A percentile compares a stretch with the other conserved stretches of the same genome.
These are phyloP conservation scores for Arachnopeziza araneosa DNA, from an alignment of 2,329 filamentous ascomycete genomes.

Conservation along the genomic window DNA sequence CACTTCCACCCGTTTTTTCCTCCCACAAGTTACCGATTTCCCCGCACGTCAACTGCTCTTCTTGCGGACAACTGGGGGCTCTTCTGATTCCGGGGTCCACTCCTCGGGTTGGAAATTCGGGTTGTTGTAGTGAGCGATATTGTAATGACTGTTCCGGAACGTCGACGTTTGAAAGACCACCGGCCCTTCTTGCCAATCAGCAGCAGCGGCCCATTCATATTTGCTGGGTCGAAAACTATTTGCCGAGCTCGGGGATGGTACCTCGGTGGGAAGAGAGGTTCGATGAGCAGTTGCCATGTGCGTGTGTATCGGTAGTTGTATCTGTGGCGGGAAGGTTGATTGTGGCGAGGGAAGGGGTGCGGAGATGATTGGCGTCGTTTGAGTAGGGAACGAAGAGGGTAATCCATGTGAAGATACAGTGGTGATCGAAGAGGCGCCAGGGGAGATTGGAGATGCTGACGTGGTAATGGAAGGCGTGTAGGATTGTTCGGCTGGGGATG, in stretches of 20 bases:
- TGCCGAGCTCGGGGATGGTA: conserved; percentile 13
- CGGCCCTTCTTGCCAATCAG: conserved; percentile 26
- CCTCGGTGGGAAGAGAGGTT: conserved; percentile 10
- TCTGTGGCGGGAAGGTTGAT: conserved; percentile 12
- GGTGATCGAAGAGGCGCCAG: conserved; percentile 18
- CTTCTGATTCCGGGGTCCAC: conserved; percentile 34
- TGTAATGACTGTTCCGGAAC: conserved; percentile 63
- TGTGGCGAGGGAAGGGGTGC: conserved; percentile 15
- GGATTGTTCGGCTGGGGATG: conserved; percentile 19
- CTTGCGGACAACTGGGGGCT: conserved; percentile 17
- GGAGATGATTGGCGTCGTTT: conserved; percentile 15
- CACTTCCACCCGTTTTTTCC: not conserved
- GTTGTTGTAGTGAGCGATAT: conserved; percentile 62
- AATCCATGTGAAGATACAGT: conserved; percentile 16
- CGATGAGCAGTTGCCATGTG: conserved; percentile 15
- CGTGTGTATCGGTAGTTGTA: conserved; percentile 19
- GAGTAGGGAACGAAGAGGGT: conserved; percentile 17
- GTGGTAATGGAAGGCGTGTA: conserved; percentile 20
- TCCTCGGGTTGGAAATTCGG: conserved; percentile 54
- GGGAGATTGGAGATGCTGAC: conserved; percentile 26
- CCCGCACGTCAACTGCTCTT: conserved; percentile 8
- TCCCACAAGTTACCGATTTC: not conserved
- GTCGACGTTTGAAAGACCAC: conserved; percentile 42
- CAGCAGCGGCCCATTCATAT: conserved; percentile 28
- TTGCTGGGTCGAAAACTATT: conserved; percentile 30